Base-by-base conservation (phyloP, 208 protist species). In the Phytomonas serpens region DNA sequence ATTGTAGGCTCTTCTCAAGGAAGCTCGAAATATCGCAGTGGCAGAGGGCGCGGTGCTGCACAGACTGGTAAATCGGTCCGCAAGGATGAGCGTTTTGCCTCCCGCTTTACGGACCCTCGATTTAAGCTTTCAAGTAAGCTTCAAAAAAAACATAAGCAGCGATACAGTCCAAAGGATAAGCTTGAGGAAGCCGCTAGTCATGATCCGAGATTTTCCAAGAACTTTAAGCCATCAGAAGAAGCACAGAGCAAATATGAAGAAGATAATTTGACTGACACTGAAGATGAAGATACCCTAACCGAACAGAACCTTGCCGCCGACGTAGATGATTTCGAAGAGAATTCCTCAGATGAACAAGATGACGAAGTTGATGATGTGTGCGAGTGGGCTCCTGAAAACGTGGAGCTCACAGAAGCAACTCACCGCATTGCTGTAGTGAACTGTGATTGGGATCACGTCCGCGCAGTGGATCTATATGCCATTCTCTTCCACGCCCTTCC, bases 361-460 rank as follows among this genome's bases (percentile, higher is more conserved):
- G 62, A 65, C 31, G 36, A 88, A 34, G 74, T 93, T 57, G 86
- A 94, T 11, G 89, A 93, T 23, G 90, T 91, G 31, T 78, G 68
- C 34, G 84, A 85, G 34, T 94, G 89, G 89, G 84, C 77, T 16
- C 74, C 77, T 10, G 85, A 88, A 31, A 87, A 94, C 37, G 83
- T 93, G 52, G 90, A 95, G 71, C 78, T 87, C 63, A 88, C 83
- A 57, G 86, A 92, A 47, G 85, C 88, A 0, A 88, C 85, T 32
- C 77, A 75, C 23, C 95, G 98, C 32, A 62, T 99, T 38, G 97
- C 97, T 19, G 86, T 99, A 31, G 85, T 96, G 65, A 98, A 98
- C 84, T 97, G 93, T 75, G 96, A 99, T 82, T 99, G 97, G 97
- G 95, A 98, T 62, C 88, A 98, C 75, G 80, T 99, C 57, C 80